Evolutionary conservation across 2,329 filamentous ascomycete species (phyloP), one percentile per base, ranked within the genome.

Genomic region (Fusarium sp.): DNA sequence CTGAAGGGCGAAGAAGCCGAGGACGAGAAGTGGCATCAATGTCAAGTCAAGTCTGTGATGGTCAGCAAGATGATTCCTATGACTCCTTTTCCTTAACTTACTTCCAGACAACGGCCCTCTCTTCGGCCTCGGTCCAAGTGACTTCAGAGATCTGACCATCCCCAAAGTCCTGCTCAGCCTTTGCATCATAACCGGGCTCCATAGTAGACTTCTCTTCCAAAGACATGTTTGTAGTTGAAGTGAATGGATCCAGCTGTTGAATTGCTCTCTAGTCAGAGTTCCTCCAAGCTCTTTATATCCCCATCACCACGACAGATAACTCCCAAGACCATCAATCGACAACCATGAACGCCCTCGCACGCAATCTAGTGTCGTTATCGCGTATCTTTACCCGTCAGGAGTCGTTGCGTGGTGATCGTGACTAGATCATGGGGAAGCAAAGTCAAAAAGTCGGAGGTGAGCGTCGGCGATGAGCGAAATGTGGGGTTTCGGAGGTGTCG

Each of bases 1-100:
- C 48, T 83, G 86, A 39, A 88, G 85, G 25, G 84, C 84, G 8
- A 86, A 83, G 35, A 88, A 84, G 0, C 84, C 86, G 0, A 87
- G 75, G 13, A 86, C 81, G 1, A 88, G 81, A 0, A 88, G 78
- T 0, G 85, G 85, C 43, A 88, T 83, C 0, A 88, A 82, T 5
- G 82, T 82, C 3, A 82, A 71, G 64, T 88, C 67, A 8, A 76
- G 60, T 13, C 71, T 76, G n/a, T 4, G 0, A 4, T 8, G 11
- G 41, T 76, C 34, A 73, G 41, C 4, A 0, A n/a, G 2, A 5
- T 32, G 18, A 20, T 8, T 43, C 0, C 10, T 16, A 4, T 3
- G 6, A 27, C 14, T n/a, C 6, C 14, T n/a, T 30, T 7, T 58
- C 23, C 5, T 3, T 27, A 5, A 25, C 86, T 58, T 57, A 73